These are phyloP conservation scores for Mortierella sp. DNA, from an alignment of 371 early-diverging fungal genomes.

Conservation along the genomic window DNA sequence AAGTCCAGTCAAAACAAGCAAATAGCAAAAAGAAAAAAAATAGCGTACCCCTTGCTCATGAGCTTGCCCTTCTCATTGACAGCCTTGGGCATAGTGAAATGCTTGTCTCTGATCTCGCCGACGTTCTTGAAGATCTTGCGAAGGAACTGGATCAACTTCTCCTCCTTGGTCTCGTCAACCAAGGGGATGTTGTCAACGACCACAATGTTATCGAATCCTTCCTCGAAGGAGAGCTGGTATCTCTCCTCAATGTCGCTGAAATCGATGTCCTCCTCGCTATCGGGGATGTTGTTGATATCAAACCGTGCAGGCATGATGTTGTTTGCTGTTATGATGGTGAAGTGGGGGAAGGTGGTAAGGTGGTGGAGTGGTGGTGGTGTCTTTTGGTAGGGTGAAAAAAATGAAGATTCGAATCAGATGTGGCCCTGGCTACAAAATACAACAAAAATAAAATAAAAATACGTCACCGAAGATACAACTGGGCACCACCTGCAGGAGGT, in stretches of 20 bases:
- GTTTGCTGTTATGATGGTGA: not conserved
- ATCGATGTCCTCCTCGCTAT: constrained; percentile 84
- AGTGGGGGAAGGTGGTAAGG: not conserved
- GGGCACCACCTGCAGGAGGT: no score
- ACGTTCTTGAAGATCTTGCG: constrained; percentile 87
- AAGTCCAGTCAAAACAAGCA: not conserved
- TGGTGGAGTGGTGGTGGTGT: not conserved
- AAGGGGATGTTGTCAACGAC: constrained; percentile 94
- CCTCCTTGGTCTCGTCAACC: constrained; percentile 91
- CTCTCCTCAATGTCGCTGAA: constrained; percentile 92
- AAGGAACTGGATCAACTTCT: constrained; percentile 84
- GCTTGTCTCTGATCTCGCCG: constrained; percentile 86
- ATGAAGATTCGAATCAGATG: not conserved
- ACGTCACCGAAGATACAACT: no score
- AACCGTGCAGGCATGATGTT: constrained; percentile 46
- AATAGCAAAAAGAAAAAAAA: not conserved
- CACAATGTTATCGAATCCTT: constrained; percentile 88
- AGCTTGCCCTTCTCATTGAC: constrained; percentile 76
- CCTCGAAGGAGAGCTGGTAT: constrained; percentile 76
- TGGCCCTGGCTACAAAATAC: not conserved
- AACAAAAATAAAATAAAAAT: not conserved
- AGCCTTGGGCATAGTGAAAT: constrained; percentile 92
- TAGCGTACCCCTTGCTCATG: constrained; percentile 84
- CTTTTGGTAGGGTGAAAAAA: not conserved
- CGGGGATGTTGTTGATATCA: constrained; percentile 72